phyloP scores from a whole-genome alignment of 1,284 basidiomycete species.

The Cystobasidium pallidum region DNA sequence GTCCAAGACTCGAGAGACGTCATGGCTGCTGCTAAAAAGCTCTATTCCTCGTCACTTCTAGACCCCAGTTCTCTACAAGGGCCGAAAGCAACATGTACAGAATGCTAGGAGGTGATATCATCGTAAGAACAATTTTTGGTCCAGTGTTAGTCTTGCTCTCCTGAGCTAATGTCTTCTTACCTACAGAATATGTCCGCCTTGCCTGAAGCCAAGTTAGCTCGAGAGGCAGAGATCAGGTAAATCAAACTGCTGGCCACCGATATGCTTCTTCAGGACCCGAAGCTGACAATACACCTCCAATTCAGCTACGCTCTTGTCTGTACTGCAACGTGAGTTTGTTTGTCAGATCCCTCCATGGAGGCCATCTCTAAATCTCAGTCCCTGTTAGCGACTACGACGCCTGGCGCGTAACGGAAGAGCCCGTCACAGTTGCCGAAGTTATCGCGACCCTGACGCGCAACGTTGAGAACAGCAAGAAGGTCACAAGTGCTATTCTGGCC shows the following conservation, averaged over 20 bases:
- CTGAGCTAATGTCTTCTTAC: not conserved
- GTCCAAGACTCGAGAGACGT: too few relatives aligned
- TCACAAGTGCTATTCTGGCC: slow-evolving; percentile 73
- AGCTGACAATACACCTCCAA: not conserved
- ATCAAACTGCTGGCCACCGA: slow-evolving; percentile 47
- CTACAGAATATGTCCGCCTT: slow-evolving; percentile 76
- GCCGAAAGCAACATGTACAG: slow-evolving; percentile 96
- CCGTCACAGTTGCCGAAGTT: slow-evolving; percentile 86
- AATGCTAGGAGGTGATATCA: slow-evolving; percentile 87
- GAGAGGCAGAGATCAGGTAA: slow-evolving; percentile 90
- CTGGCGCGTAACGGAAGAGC: slow-evolving; percentile 69
- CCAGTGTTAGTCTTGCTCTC: not conserved
- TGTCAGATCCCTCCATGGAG: not conserved
- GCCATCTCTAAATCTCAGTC: not conserved
- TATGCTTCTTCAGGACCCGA: not conserved
- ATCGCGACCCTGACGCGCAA: slow-evolving; percentile 84
- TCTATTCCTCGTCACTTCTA: slow-evolving; percentile 44
- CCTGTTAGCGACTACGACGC: slow-evolving; percentile 58
- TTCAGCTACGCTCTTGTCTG: slow-evolving; percentile 83
- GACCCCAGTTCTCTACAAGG: slow-evolving; percentile 68
- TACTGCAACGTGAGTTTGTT: slow-evolving; percentile 77
- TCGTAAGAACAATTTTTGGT: slow-evolving; percentile 55
- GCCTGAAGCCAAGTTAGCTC: slow-evolving; percentile 92
- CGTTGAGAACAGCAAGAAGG: slow-evolving; percentile 73
- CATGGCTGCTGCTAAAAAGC: too few relatives aligned